Evolutionary conservation across 1,284 basidiomycete genomes (phyloP).

Genomic region (Moesziomyces sp.): DNA sequence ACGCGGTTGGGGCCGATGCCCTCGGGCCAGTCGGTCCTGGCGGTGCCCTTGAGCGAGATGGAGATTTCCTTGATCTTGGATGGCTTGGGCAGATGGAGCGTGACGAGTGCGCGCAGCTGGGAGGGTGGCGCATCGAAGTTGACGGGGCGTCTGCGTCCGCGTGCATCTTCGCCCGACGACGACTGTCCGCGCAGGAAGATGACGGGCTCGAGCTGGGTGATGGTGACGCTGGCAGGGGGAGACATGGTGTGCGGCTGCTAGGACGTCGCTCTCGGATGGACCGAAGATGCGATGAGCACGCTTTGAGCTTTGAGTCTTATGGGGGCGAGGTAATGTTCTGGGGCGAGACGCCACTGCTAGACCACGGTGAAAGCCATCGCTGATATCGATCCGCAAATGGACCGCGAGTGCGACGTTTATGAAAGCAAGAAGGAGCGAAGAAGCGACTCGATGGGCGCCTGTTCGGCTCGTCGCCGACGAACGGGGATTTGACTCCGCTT

Average conservation of each 20-base stretch:
- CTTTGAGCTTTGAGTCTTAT: not conserved
- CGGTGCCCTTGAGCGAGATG: slow-evolving; percentile 79
- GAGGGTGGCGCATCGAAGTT: slow-evolving; percentile 74
- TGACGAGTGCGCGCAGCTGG: slow-evolving; percentile 86
- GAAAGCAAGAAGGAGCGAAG: too few species aligned
- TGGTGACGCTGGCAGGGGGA: slow-evolving; percentile 44
- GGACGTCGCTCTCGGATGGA: not conserved
- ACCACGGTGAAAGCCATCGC: not conserved
- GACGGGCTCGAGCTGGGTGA: slow-evolving; percentile 62
- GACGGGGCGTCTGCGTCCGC: slow-evolving; percentile 49
- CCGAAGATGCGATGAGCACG: slow-evolving; percentile 1
- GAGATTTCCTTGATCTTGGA: slow-evolving; percentile 87
- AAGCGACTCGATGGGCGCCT: too few species aligned
- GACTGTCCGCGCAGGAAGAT: slow-evolving; percentile 63
- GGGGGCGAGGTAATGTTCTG: too few species aligned
- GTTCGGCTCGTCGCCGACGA: too few species aligned
- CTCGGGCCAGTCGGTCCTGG: slow-evolving; percentile 82
- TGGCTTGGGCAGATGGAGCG: slow-evolving; percentile 81
- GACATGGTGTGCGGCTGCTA: slow-evolving; percentile 23
- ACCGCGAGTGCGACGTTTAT: not conserved
- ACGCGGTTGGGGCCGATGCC: slow-evolving; percentile 82
- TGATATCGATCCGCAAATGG: not conserved
- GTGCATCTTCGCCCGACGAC: slow-evolving; percentile 51
- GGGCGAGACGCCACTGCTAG: not conserved
- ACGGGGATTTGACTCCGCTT: not conserved